Percentiles rank a stretch among this genome's conserved stretches.
Evolutionary conservation across 345 rosid species (phyloP).

Genomic region (Boechera divaricarpa): DNA sequence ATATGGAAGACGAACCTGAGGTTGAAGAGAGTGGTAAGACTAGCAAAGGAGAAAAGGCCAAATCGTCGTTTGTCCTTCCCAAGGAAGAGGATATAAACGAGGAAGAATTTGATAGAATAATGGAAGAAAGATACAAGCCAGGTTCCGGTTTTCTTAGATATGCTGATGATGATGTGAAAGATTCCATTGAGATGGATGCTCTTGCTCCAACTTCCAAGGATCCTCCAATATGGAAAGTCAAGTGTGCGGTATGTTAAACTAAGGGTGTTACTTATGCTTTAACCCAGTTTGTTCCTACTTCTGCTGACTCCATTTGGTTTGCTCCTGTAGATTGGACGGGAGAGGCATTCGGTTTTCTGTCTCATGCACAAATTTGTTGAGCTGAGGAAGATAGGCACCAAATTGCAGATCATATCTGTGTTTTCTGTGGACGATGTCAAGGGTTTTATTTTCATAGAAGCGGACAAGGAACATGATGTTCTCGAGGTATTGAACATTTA

Average conservation of each 20-base stretch:
- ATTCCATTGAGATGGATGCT: constrained; percentile 59
- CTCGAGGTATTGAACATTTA: constrained; percentile 62
- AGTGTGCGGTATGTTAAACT: constrained; percentile 70
- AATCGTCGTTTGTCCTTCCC: constrained; percentile 57
- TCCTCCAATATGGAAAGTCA: constrained; percentile 88
- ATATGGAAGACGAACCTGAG: constrained; percentile 57
- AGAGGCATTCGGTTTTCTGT: constrained; percentile 79
- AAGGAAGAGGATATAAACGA: constrained; percentile 82
- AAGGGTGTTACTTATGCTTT: background rate
- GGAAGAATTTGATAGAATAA: constrained; percentile 79
- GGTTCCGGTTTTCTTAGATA: constrained; percentile 57
- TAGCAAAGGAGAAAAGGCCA: constrained; percentile 48
- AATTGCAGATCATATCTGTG: constrained; percentile 70
- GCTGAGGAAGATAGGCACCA: constrained; percentile 63
- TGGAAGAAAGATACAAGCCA: constrained; percentile 79
- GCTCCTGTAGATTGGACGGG: constrained; percentile 73
- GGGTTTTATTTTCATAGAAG: constrained; percentile 83
- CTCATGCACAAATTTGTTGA: constrained; percentile 96
- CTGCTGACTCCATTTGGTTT: constrained; percentile 34
- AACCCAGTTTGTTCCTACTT: constrained; percentile 1
- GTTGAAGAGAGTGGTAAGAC: constrained; percentile 51
- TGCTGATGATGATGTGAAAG: constrained; percentile 70
- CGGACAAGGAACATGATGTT: constrained; percentile 71
- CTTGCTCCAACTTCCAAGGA: constrained; percentile 56
- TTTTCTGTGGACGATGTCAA: constrained; percentile 76